These are phyloP conservation scores for Penicillium expansum DNA, from an alignment of 2,329 filamentous ascomycete species.

Conservation along the genomic window DNA sequence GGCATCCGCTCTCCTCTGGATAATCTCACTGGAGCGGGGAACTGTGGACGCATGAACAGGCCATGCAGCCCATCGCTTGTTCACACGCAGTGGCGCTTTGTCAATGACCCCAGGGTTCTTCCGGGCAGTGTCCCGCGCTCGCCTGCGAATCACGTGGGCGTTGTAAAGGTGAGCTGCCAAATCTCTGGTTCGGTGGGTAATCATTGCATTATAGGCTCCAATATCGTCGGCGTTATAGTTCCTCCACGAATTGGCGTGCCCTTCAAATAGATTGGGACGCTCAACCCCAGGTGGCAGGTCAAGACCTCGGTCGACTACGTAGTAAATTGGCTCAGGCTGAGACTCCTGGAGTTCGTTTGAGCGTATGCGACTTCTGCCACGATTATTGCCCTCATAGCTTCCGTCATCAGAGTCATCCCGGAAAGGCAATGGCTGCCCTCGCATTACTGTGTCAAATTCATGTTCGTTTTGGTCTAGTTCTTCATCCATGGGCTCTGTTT, in stretches of 20 bases:
- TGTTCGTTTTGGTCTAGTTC: conserved; percentile 9
- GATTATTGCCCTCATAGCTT: conserved; percentile 22
- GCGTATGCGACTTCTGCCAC: conserved; percentile 5
- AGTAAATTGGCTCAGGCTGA: conserved; percentile 2
- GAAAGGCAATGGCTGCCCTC: conserved; percentile 17
- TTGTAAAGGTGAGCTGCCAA: conserved; percentile 77
- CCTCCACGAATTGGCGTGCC: conserved; percentile 66
- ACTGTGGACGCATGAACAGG: conserved; percentile 64
- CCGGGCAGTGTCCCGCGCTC: conserved; percentile 27
- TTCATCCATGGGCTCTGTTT: conserved; percentile 7
- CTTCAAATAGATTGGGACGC: conserved; percentile 60
- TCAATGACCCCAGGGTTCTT: conserved; percentile 10
- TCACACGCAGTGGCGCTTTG: conserved; percentile 40
- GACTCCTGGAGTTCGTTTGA: not conserved
- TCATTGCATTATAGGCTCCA: conserved; percentile 61
- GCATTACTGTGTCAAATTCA: conserved; percentile 24
- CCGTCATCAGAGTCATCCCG: conserved; percentile 27
- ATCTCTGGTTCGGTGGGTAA: conserved; percentile 63
- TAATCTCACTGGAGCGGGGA: conserved; percentile 55
- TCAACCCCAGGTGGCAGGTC: conserved; percentile 17
- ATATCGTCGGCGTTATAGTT: conserved; percentile 90
- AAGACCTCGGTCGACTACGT: conserved; percentile 21
- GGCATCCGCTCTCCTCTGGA: conserved; percentile 51
- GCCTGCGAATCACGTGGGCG: conserved; percentile 64
- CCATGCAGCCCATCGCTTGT: conserved; percentile 78